A percentile compares a stretch with the other conserved stretches of the same genome.
Evolutionary conservation across 768 basidiomycete species (phyloP).

Genomic region (Baorangia bicolor): DNA sequence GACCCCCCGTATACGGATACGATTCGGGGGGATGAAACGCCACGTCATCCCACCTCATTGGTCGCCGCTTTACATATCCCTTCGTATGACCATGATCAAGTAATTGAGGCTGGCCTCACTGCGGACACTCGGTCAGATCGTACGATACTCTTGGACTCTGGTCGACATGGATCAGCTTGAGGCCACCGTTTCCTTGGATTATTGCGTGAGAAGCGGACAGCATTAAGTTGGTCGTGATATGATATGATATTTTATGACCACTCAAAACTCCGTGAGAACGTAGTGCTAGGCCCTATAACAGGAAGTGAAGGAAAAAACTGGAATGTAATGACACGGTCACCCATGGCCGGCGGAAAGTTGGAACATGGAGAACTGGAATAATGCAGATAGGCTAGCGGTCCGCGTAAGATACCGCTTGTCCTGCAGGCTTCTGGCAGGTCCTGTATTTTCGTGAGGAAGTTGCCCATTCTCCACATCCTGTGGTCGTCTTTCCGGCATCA

Average conservation of each 20-base stretch:
- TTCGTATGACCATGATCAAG: constrained; percentile 25
- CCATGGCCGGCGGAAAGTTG: background rate
- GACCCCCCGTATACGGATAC: constrained; percentile 35
- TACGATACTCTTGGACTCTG: constrained; percentile 26
- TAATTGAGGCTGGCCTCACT: constrained; percentile 14
- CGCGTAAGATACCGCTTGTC: background rate
- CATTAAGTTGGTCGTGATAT: background rate
- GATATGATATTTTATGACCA: constrained; percentile 16
- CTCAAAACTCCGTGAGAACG: background rate
- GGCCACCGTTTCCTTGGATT: constrained; percentile 4
- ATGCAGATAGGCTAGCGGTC: background rate
- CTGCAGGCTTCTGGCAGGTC: background rate
- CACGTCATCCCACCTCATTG: constrained; percentile 40
- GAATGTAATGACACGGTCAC: background rate
- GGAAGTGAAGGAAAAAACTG: background rate
- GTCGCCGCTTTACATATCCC: constrained; percentile 20
- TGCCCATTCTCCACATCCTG: background rate
- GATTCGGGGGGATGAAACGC: constrained; percentile 43
- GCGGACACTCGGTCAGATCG: constrained; percentile 27
- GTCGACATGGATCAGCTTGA: constrained; percentile 14
- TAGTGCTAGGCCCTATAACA: background rate
- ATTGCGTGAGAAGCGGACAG: constrained; percentile 8
- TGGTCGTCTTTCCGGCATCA: background rate
- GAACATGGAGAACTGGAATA: background rate
- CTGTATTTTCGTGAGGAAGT: constrained; percentile 8